Base-by-base conservation (phyloP, 106 monocot species). In the Apostasia shenzhenica region DNA sequence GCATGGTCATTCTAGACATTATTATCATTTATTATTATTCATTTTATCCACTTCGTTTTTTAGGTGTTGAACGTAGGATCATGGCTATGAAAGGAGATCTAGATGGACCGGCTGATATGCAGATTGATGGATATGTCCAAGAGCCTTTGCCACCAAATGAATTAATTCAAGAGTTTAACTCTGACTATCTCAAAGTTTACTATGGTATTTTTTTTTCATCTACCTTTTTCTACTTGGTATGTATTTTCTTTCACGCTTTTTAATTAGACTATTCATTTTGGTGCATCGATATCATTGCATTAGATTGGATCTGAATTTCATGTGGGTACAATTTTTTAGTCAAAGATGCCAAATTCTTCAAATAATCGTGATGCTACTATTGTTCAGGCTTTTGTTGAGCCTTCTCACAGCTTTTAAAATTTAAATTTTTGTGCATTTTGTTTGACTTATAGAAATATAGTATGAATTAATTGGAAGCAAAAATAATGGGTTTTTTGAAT, bases 151-250 rank as follows among this genome's bases (percentile, higher is more conserved):
- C 59, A 45, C 59, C 5, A 4, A 67, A 53, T 26, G 39, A 54
- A 5, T 54, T 45, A 2, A 52, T 48, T 4, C 55, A 76, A 54
- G 84, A 73, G 8, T 86, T 89, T 53, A 69, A 83, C 65, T 67
- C 73, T 45, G 77, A 93, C 54, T 79, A 84, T 74, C 84, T 93
- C 38, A 83, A 79, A 65, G 64, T 86, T 73, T 93, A 84, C 67
- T 93, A 93, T 66, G 93, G 93, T 93, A 83, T 65, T 66, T 73
- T 11, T 1, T 43, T 38, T 8, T 38, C 1, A 38, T 37, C 39
- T 37, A 8, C 8, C 2, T 50, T 26, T 26, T 26, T 26, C 26
- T 26, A 26, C 26, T 26, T 26, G 26, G 26, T 26, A 26, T 26
- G 26, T 26, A 26, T 26, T 26, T 26, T 26, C 26, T 46, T 5